These are phyloP conservation scores for Isoetes engelmannii DNA, from an alignment of 83 land plant species.

Conservation along the genomic window DNA sequence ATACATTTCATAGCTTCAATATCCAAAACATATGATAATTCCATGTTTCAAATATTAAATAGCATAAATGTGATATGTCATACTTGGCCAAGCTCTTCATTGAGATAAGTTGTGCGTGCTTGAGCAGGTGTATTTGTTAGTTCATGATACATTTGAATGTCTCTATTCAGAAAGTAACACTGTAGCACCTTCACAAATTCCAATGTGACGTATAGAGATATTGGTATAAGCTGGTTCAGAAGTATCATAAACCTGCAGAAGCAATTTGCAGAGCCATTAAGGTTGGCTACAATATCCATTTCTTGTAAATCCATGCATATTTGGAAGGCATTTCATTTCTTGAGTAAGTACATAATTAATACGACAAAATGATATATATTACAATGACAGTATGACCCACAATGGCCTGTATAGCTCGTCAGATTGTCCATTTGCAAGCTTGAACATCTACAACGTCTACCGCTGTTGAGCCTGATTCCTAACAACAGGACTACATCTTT, in stretches of 20 bases:
- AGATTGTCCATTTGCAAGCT: no score
- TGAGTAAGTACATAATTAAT: no score
- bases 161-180: conserved; percentile 28
- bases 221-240: conserved; percentile 33
- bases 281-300: neutral
- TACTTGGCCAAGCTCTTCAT: conserved; percentile 42
- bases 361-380: no score
- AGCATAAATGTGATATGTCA: neutral
- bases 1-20: no score
- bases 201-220: conserved; percentile 33
- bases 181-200: conserved; percentile 38
- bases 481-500: no score
- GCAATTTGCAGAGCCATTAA: neutral
- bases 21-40: neutral
- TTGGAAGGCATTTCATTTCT: neutral
- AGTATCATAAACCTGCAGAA: conserved; percentile 28
- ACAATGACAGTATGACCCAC: no score
- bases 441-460: no score
- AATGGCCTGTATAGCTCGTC: no score
- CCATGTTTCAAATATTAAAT: no score
- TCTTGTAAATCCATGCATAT: neutral
- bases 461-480: no score
- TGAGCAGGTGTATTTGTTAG: conserved; percentile 19
- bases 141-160: conserved; percentile 19
- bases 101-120: conserved; percentile 25